Evolutionary conservation across 768 basidiomycete species (phyloP).

Genomic region (Daedalea quercina): DNA sequence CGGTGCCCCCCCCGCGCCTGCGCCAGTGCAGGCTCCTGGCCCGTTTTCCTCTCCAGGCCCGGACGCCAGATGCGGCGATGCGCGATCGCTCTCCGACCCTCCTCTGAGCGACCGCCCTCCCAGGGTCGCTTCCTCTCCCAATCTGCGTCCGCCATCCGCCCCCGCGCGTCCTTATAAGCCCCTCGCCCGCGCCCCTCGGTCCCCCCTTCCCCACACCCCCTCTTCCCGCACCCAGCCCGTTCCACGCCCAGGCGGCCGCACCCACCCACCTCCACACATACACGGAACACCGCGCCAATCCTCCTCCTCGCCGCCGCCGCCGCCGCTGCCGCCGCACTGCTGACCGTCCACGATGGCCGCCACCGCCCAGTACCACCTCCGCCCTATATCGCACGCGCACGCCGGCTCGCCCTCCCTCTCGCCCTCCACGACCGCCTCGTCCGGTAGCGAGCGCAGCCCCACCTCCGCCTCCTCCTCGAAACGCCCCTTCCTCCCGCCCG

Average conservation of each 20-base stretch:
- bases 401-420: slow-evolving; percentile 41
- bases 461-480: background rate
- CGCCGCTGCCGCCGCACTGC: slow-evolving; percentile 7
- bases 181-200: background rate
- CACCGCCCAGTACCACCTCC: slow-evolving; percentile 40
- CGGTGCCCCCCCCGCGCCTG: too few species aligned
- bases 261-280: too few species aligned
- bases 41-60: too few species aligned
- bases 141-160: too few species aligned
- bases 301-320: slow-evolving; percentile 4
- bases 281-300: background rate
- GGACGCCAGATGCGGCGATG: too few species aligned
- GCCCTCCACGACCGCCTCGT: slow-evolving; percentile 41
- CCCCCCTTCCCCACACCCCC: background rate
- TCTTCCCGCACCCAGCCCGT: background rate
- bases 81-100: too few species aligned
- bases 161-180: too few species aligned
- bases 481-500: slow-evolving; percentile 7
- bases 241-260: background rate
- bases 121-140: too few species aligned
- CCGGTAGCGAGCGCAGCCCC: slow-evolving; percentile 36
- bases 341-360: slow-evolving; percentile 7
- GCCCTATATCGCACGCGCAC: slow-evolving; percentile 39
- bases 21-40: too few species aligned
- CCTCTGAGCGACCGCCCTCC: too few species aligned